A percentile compares a stretch with the other conserved stretches of the same genome.
Evolutionary conservation across 257 asterid genomes (phyloP).

Genomic region (Salvia rosmarinus): DNA sequence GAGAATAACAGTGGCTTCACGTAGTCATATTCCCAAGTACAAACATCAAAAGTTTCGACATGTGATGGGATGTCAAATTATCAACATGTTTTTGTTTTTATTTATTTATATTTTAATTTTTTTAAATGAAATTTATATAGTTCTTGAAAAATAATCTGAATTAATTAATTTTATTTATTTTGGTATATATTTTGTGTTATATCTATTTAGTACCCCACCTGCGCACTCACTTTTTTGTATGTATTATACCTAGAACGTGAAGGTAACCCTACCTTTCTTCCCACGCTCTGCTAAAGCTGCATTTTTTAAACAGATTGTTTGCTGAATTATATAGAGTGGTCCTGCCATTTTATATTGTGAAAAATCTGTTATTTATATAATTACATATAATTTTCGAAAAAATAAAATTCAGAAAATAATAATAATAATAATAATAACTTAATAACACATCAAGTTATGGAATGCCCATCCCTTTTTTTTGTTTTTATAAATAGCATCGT

Average conservation of each 20-base stretch:
- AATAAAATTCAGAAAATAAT: not conserved
- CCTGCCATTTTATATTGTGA: constrained; percentile 28
- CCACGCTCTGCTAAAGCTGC: constrained; percentile 68
- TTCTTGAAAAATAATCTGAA: not conserved
- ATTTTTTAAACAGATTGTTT: constrained; percentile 44
- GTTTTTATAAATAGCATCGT: constrained; percentile 39
- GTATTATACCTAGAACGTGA: constrained; percentile 52
- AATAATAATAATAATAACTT: not conserved
- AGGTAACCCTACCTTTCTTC: constrained; percentile 56
- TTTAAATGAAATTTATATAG: too few species aligned
- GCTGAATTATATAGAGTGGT: constrained; percentile 59
- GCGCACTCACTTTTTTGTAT: constrained; percentile 52
- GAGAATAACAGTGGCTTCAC: constrained; percentile 50
- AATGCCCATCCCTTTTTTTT: constrained; percentile 20
- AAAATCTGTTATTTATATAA: not conserved
- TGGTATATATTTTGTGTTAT: not conserved
- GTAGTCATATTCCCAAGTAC: constrained; percentile 45
- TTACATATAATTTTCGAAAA: not conserved
- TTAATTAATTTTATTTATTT: not conserved
- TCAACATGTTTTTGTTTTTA: constrained; percentile 17
- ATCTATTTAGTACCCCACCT: constrained; percentile 40
- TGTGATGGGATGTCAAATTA: constrained; percentile 44
- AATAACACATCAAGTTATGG: not conserved
- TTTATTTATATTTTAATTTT: not conserved
- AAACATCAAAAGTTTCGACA: constrained; percentile 41